A percentile compares a stretch with the other conserved stretches of the same genome.
These are phyloP conservation scores for Fusarium sp. DNA, from an alignment of 2,329 filamentous ascomycete species.

Conservation along the genomic window DNA sequence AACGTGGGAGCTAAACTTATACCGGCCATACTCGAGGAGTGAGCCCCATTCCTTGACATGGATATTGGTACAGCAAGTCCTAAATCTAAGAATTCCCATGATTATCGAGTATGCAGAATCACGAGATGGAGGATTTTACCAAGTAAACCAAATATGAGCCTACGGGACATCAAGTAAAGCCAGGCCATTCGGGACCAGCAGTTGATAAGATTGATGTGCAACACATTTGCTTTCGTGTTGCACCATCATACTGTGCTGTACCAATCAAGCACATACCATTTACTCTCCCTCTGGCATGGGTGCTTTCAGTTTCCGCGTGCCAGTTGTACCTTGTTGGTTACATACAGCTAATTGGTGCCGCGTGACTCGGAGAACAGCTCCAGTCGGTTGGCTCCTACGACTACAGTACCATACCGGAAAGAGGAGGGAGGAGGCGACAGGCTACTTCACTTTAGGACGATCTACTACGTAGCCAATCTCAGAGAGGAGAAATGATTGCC, in stretches of 20 bases:
- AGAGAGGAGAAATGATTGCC: neutral
- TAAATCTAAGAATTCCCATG: constrained; percentile 15
- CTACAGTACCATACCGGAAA: neutral
- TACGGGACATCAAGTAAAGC: neutral
- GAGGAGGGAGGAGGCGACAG: neutral
- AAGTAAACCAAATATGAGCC: constrained; percentile 4
- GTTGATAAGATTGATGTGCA: neutral
- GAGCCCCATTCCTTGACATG: constrained; percentile 10
- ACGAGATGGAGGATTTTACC: neutral
- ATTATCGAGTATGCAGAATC: constrained; percentile 2
- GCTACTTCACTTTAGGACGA: neutral
- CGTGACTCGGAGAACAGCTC: constrained; percentile 22
- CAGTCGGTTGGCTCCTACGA: constrained; percentile 12
- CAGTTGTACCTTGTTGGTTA: constrained; percentile 33
- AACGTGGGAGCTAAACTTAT: constrained; percentile 3
- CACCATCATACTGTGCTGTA: neutral
- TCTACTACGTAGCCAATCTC: neutral
- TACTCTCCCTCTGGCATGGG: constrained; percentile 7
- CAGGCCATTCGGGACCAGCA: neutral
- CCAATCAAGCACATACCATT: neutral
- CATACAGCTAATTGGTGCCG: constrained; percentile 14
- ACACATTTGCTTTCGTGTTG: neutral
- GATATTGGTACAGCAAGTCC: neutral
- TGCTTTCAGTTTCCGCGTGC: constrained; percentile 8
- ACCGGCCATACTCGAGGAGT: neutral